Conservation (phyloP, 106 monocot species). For the Platanthera guangdongensis region DNA sequence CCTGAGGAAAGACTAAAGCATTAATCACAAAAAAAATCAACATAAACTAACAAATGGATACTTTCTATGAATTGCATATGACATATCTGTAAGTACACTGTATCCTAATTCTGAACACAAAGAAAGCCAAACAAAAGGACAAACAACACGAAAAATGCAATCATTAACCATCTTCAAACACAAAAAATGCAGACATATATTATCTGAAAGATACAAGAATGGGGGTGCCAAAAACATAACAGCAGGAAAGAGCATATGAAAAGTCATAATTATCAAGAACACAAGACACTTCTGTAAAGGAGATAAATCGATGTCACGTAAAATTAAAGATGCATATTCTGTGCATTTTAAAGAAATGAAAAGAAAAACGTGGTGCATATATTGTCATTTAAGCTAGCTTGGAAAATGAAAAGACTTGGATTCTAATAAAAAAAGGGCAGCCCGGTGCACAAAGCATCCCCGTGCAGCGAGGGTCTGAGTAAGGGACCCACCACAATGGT, state of each 20-base stretch:
- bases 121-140: neutral
- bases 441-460: no score
- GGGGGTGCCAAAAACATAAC: neutral
- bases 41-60: neutral
- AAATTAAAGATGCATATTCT: neutral
- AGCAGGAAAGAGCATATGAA: neutral
- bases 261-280: neutral
- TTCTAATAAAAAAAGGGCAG: neutral
- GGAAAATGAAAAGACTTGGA: neutral
- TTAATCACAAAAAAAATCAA: neutral
- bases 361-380: neutral
- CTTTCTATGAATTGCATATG: neutral
- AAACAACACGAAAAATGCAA: neutral
- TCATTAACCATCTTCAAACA: neutral
- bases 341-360: neutral
- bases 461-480: no score
- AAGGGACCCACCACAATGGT: no score
- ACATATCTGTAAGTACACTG: neutral
- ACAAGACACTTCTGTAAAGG: neutral
- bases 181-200: neutral
- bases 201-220: neutral
- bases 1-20: slow-evolving; percentile 32
- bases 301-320: neutral
- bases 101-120: neutral
- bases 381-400: neutral